Evolutionary conservation across 2,329 filamentous ascomycete genomes (phyloP).

Genomic region (Tolypocladium paradoxum): DNA sequence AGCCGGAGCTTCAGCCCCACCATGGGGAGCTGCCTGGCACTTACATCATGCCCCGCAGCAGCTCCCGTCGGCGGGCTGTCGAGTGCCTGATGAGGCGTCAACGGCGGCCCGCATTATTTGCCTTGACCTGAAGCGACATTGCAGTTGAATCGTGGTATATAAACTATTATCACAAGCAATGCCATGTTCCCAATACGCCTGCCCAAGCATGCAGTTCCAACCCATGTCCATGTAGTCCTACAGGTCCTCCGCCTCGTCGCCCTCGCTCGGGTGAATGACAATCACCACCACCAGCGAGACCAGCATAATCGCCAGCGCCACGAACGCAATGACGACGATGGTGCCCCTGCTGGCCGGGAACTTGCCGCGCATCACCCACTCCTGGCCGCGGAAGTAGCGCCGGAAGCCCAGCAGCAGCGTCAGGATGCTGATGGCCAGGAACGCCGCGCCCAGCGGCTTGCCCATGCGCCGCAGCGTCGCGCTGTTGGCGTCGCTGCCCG

Average conservation of each 20-base stretch:
- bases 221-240: background rate
- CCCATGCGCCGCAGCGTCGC: slow-evolving; percentile 51
- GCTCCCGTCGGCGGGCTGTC: background rate
- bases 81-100: background rate
- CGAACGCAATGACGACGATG: slow-evolving; percentile 55
- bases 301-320: slow-evolving; percentile 54
- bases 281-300: slow-evolving; percentile 49
- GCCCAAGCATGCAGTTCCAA: background rate
- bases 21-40: background rate
- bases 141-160: background rate
- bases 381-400: slow-evolving; percentile 66
- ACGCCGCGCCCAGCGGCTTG: slow-evolving; percentile 65
- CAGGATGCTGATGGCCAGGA: slow-evolving; percentile 64
- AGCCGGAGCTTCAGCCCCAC: background rate
- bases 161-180: background rate
- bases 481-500: slow-evolving; percentile 20
- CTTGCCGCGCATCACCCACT: slow-evolving; percentile 71
- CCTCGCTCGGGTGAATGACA: slow-evolving; percentile 34
- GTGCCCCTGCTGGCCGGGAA: slow-evolving; percentile 71
- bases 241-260: background rate
- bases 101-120: background rate
- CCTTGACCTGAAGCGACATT: background rate
- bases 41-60: background rate
- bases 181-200: background rate
- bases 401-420: slow-evolving; percentile 68